A percentile compares a stretch with the other conserved stretches of the same genome.
Conservation (phyloP, 768 basidiomycete genomes). For the Tulasnella sp. region DNA sequence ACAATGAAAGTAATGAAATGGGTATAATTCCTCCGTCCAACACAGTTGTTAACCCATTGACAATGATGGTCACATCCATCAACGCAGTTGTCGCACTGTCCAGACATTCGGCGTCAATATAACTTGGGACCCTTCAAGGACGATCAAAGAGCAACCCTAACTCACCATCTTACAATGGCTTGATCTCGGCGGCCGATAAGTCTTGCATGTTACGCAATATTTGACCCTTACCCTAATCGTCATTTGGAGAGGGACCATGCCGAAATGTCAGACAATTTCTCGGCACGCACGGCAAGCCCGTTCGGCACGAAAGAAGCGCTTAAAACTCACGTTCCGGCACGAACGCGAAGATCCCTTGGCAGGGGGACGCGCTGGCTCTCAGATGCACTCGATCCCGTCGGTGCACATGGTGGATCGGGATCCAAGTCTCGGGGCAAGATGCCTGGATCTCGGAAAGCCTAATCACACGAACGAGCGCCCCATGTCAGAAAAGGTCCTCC, state of each 20-base stretch:
- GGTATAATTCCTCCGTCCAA: constrained; percentile 93
- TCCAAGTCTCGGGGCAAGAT: constrained; percentile 89
- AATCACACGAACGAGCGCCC: constrained; percentile 38
- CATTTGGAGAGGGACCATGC: background rate
- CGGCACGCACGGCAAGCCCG: background rate
- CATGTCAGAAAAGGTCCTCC: constrained; percentile 32
- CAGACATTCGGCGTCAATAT: background rate
- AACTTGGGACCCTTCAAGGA: background rate
- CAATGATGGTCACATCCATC: constrained; percentile 94
- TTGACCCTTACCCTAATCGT: constrained; percentile 78
- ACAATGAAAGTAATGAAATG: constrained; percentile 87
- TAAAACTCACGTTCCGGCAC: constrained; percentile 68
- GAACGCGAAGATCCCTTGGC: constrained; percentile 80
- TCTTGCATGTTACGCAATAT: constrained; percentile 91
- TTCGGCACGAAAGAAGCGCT: background rate
- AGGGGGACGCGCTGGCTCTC: constrained; percentile 70
- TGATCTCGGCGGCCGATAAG: constrained; percentile 89
- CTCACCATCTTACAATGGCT: constrained; percentile 94
- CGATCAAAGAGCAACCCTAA: background rate
- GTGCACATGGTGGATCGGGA: constrained; percentile 76
- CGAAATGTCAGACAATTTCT: background rate
- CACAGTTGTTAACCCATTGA: constrained; percentile 92
- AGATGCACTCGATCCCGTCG: constrained; percentile 56
- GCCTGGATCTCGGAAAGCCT: constrained; percentile 84
- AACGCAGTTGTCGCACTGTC: constrained; percentile 94